Evolutionary conservation across 73 alveolate genomes (phyloP), one percentile per base, ranked within the genome.

Genomic region (Paramecium sonneborni): DNA sequence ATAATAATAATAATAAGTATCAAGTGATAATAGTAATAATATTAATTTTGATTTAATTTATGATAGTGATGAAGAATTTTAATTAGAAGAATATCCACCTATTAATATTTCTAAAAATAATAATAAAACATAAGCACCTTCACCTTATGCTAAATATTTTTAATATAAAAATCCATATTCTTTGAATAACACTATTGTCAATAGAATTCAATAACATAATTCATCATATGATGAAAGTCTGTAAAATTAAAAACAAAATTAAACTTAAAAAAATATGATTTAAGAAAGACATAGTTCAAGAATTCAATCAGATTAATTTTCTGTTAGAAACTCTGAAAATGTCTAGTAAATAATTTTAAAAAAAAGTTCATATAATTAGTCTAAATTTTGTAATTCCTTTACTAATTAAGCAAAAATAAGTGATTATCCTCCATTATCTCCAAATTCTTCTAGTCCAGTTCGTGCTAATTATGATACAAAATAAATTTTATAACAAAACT

Each of bases 11-110:
- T 41, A n/a, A n/a, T n/a, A n/a, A n/a, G n/a, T n/a, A n/a, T n/a
- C n/a, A n/a, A 62, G 84, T 62, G 84, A 62, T 6, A 62, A 62
- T 62, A 62, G 84, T 26, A 62, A 30, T 32, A 62, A 30, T 62
- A 6, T 30, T 28, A 32, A 62, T n/a, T 30, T 26, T 0, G 84
- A 62, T 14, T 14, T 30, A 3, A 62, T 3, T 52, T 30, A 52
- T 26, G 84, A 62, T 30, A 62, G 84, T 62, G 84, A 62, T 62
- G 84, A 52, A 1, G 68, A 52, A 14, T 52, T 52, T 18, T 52
- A 52, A 52, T 52, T 18, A 4, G 68, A 52, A 18, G 68, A 52
- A 18, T 52, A 32, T 32, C 39, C 84, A 6, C 44, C 84, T 14
- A 62, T 30, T 15, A 62, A 62, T 30, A 26, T 62, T 6, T 32